A percentile compares a stretch with the other conserved stretches of the same genome.
These are phyloP conservation scores for Xylogone sp. DNA, from an alignment of 2,329 filamentous ascomycete species.

Conservation along the genomic window DNA sequence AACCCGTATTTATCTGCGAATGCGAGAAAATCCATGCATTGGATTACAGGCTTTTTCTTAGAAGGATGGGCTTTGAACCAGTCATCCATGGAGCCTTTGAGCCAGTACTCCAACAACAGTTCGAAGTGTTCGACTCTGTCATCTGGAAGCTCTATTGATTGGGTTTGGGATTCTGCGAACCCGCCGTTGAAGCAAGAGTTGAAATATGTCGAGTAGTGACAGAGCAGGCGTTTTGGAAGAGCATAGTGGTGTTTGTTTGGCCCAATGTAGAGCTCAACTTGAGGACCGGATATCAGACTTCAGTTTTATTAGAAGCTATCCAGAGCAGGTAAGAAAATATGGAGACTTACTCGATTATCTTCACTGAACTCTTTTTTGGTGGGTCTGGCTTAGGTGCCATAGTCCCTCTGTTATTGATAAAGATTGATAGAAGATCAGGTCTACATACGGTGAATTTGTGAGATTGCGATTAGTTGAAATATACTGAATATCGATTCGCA, in stretches of 20 bases:
- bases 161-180: constrained; percentile 6
- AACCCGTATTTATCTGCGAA: constrained; percentile 8
- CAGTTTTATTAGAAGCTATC: not conserved
- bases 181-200: constrained; percentile 10
- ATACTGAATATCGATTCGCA: too few species aligned
- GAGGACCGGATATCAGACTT: constrained; percentile 5
- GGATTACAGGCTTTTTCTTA: not conserved
- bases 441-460: too few species aligned
- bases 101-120: constrained; percentile 8
- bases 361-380: not conserved
- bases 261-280: constrained; percentile 11
- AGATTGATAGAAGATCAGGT: not conserved
- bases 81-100: not conserved
- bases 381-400: not conserved
- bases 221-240: constrained; percentile 10
- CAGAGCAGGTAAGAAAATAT: not conserved
- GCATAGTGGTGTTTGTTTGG: constrained; percentile 8
- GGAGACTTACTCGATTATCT: not conserved
- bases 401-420: not conserved
- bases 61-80: not conserved
- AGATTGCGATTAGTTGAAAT: too few species aligned
- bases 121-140: constrained; percentile 9
- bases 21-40: constrained; percentile 4
- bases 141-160: constrained; percentile 8
- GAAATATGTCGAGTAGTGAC: constrained; percentile 12